Conservation (phyloP, 192 early-diverging fungal species). For the Phlyctochytrium planicorne region DNA sequence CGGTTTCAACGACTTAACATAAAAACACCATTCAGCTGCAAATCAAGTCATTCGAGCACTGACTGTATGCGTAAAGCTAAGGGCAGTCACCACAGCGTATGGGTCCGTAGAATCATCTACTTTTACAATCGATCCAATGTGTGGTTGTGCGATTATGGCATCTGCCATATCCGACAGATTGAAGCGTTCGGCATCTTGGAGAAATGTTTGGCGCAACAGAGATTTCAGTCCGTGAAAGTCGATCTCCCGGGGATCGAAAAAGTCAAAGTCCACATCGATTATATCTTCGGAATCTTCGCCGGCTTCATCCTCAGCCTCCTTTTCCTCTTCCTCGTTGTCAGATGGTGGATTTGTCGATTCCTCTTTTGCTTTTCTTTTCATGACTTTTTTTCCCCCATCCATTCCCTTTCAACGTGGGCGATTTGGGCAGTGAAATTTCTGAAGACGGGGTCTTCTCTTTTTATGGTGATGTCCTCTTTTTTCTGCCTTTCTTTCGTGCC, state of each 20-base stretch:
- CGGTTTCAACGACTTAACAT: conserved; percentile 7
- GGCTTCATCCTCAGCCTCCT: background rate
- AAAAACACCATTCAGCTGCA: background rate
- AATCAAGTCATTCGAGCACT: background rate
- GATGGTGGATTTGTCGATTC: too few relatives aligned
- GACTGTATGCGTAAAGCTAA: conserved; percentile 32
- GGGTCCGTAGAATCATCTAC: conserved; percentile 77
- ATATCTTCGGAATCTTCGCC: conserved; percentile 27
- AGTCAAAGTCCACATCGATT: conserved; percentile 93
- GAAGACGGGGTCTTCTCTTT: background rate
- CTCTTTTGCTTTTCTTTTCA: background rate
- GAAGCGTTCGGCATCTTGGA: conserved; percentile 76
- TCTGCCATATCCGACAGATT: conserved; percentile 77
- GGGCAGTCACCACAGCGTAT: conserved; percentile 79
- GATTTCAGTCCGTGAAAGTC: conserved; percentile 93
- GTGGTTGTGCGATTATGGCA: conserved; percentile 70
- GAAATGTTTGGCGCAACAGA: conserved; percentile 76
- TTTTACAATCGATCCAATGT: conserved; percentile 87
- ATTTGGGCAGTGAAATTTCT: background rate
- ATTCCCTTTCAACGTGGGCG: too few relatives aligned
- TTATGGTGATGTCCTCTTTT: background rate
- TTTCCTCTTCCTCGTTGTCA: background rate
- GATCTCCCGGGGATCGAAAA: conserved; percentile 81
- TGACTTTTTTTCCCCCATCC: background rate
- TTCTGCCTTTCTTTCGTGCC: too few relatives aligned